Evolutionary conservation across 1,139 yeast genomes (phyloP), one percentile per base, ranked within the genome.

Genomic region (Kodamaea ohmeri): DNA sequence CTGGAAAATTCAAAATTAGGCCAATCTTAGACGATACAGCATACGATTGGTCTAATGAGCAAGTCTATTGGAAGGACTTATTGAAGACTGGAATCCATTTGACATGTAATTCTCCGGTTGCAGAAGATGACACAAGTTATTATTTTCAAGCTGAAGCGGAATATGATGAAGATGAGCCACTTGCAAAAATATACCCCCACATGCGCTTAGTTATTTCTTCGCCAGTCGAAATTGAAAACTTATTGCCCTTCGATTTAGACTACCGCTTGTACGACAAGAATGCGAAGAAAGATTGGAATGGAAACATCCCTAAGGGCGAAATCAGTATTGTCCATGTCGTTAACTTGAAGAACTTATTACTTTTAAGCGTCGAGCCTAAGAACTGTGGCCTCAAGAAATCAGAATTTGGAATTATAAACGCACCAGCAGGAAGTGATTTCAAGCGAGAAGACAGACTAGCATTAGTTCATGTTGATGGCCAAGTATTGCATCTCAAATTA

Each of bases 141-240:
- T 83, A 77, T 49, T 83, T 86, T 60, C 94, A 85, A 51, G 84
- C 83, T 0, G 85, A 80, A 49, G 89, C 94, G 0, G 64, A 69
- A 16, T 82, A 64, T 55, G 80, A 84, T 50, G 56, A 61, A 21
- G 67, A 72, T 13, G 92, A 85, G 45, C 92, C 89, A 0, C 65
- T 89, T 29, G 76, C 87, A 0, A 71, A 73, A 44, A 74, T 85
- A 0, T 94, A 88, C 51, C 98, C 98, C 0, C 95, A 87, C 52
- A 75, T 92, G 87, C 76, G 71, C 8, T 62, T 92, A 28, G 75
- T 82, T 2, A 65, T 94, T 16, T 81, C 95, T 0, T 90, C 98
- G 0, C 97, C 98, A 0, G 63, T 94, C 27, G 88, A 86, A 49
- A 71, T 94, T 45, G 90, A 85, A 50, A 94, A 94, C 50, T 65